Percentiles rank a stretch among this genome's conserved stretches.
Conservation (phyloP, 805 yeast genomes). For the Candida mattraensis region DNA sequence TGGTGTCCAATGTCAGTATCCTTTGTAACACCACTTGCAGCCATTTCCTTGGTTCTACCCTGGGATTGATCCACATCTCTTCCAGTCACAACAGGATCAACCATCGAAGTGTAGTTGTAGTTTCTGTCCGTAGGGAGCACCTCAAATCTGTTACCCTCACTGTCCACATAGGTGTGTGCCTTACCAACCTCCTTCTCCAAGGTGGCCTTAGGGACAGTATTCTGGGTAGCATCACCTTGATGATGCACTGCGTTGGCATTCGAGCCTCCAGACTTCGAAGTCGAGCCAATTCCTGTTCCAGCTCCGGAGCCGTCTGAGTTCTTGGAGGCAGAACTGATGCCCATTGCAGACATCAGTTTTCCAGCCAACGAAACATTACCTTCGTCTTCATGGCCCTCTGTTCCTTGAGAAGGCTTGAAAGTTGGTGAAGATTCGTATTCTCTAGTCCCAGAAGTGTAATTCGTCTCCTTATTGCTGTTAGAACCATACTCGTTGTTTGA, state of each 20-base stretch:
- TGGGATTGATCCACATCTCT: slow-evolving; percentile 17
- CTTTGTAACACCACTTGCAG: not conserved
- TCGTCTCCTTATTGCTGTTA: slow-evolving; percentile 1
- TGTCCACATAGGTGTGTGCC: slow-evolving; percentile 8
- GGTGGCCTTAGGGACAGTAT: slow-evolving; percentile 11
- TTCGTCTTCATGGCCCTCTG: slow-evolving; percentile 3
- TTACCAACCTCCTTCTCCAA: slow-evolving; percentile 10
- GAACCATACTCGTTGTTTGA: not conserved
- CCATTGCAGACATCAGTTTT: slow-evolving; percentile 18
- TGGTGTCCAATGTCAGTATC: not conserved
- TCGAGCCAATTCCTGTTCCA: not conserved
- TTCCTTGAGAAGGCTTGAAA: slow-evolving; percentile 11
- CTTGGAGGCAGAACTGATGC: slow-evolving; percentile 10
- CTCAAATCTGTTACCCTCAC: slow-evolving; percentile 14
- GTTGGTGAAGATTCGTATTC: slow-evolving; percentile 17
- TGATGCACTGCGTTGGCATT: not conserved
- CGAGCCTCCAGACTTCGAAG: not conserved
- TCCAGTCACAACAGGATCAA: slow-evolving; percentile 26
- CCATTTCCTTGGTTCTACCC: slow-evolving; percentile 2
- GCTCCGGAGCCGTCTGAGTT: not conserved
- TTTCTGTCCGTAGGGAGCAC: slow-evolving; percentile 18
- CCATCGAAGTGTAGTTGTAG: slow-evolving; percentile 28
- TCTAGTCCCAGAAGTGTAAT: slow-evolving; percentile 11
- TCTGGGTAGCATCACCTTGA: slow-evolving; percentile 10
- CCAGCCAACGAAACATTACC: slow-evolving; percentile 12